Evolutionary conservation across 768 basidiomycete genomes (phyloP).

Genomic region (Suillus luteus): DNA sequence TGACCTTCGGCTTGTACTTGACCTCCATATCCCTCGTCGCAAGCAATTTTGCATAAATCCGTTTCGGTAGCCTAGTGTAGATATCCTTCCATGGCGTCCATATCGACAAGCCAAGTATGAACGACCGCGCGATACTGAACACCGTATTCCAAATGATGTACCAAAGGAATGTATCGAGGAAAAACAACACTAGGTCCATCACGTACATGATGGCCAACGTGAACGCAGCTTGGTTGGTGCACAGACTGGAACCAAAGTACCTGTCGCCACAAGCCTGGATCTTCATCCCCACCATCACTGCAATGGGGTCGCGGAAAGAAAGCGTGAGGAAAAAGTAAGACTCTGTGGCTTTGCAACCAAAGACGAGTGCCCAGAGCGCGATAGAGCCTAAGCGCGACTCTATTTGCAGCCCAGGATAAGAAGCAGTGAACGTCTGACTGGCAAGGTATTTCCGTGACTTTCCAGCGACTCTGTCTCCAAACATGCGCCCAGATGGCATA

Average conservation of each 20-base stretch:
- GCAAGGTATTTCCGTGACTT: slow-evolving; percentile 97
- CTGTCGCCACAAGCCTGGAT: slow-evolving; percentile 88
- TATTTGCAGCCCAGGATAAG: slow-evolving; percentile 73
- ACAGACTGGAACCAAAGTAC: slow-evolving; percentile 81
- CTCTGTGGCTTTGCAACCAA: slow-evolving; percentile 94
- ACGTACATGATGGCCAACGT: slow-evolving; percentile 97
- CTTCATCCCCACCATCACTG: slow-evolving; percentile 96
- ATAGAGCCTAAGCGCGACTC: slow-evolving; percentile 77
- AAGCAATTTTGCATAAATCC: slow-evolving; percentile 94
- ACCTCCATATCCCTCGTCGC: slow-evolving; percentile 96
- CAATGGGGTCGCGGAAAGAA: slow-evolving; percentile 91
- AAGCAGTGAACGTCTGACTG: slow-evolving; percentile 97
- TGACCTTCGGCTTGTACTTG: slow-evolving; percentile 99
- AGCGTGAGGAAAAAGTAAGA: slow-evolving; percentile 98
- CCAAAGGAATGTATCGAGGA: slow-evolving; percentile 99
- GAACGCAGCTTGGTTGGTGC: slow-evolving; percentile 92
- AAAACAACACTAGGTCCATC: slow-evolving; percentile 97
- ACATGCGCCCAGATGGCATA: slow-evolving; percentile 97
- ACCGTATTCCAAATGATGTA: slow-evolving; percentile 99
- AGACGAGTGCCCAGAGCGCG: slow-evolving; percentile 87
- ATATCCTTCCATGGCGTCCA: slow-evolving; percentile 99
- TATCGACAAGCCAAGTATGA: slow-evolving; percentile 89
- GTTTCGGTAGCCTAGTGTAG: slow-evolving; percentile 92
- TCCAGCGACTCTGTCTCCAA: slow-evolving; percentile 95
- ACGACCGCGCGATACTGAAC: slow-evolving; percentile 84